Base-by-base conservation (phyloP, 2,329 filamentous ascomycete genomes). In the Fusarium kyushuense region DNA sequence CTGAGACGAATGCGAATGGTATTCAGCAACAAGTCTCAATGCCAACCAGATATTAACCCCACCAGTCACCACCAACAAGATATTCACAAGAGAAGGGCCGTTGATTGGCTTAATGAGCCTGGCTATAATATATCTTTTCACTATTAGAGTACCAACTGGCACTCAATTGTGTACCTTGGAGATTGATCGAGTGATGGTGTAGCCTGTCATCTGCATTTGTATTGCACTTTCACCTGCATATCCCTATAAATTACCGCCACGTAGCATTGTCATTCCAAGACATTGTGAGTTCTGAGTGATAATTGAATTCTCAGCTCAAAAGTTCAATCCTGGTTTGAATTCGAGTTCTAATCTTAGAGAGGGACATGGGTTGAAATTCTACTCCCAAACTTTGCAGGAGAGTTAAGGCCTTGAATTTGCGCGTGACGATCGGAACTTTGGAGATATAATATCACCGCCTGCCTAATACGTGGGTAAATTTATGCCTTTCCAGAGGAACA, bases 171-270 rank as follows among this genome's bases (percentile, higher is more conserved):
- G 14, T 41, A 23, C n/a, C 17, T 42, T 17, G 11, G 11, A 42
- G 9, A 17, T 25, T 42, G 14, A 17, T 17, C 23, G 23, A 25
- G 23, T 42, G 14, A 23, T 27, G 21, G 40, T 27, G 21, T 19
- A 27, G 14, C 35, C n/a, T 27, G 40, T 12, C 40, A 35, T 49
- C 17, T 23, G 23, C 33, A 35, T 19, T 38, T 17, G 23, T 29
- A 51, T 51, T 51, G 47, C 47, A 51, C 52, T 52, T 59, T 54
- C 47, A 42, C 17, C 25, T 27, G 41, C 52, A 45, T 54, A 19
- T 43, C 16, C 55, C 36, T 25, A 27, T 56, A 5, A 11, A 19
- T 17, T 23, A 45, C 32, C 30, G 60, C 49, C 43, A 62, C 59
- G 59, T 62, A 54, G 30, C 19, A 14, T 42, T 41, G 13, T 21